Conservation (phyloP, 169 alveolate genomes). For the Plasmodium gonderi region DNA sequence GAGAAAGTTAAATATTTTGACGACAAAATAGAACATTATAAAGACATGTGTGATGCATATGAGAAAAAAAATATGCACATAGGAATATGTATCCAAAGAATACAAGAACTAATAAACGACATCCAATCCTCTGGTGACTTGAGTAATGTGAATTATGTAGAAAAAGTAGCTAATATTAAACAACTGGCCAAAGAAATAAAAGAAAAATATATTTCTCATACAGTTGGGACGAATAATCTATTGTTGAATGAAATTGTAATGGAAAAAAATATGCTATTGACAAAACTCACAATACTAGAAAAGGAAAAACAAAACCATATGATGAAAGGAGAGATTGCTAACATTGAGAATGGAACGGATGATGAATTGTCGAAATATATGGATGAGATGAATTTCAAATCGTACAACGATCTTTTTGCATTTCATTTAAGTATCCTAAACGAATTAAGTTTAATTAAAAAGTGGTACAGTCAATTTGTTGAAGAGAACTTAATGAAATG, state of each 20-base stretch:
- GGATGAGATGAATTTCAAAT: conserved; percentile 34
- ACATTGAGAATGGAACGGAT: not conserved
- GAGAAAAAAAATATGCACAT: not conserved
- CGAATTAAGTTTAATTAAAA: conserved; percentile 12
- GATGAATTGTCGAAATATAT: conserved; percentile 22
- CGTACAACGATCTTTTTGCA: conserved; percentile 10
- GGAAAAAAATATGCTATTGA: conserved; percentile 24
- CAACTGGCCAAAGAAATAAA: conserved; percentile 16
- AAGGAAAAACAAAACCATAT: conserved; percentile 9
- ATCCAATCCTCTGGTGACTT: not conserved
- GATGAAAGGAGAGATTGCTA: too few relatives aligned
- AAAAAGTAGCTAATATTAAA: conserved; percentile 8
- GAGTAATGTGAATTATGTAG: not conserved
- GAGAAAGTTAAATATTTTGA: conserved; percentile 23
- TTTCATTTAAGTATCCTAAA: conserved; percentile 12
- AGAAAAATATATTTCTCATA: not conserved
- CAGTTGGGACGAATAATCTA: not conserved
- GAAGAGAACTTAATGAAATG: conserved; percentile 11
- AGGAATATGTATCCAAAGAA: not conserved
- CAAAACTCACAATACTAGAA: not conserved
- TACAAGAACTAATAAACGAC: conserved; percentile 2
- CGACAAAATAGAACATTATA: conserved; percentile 22
- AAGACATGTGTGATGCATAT: conserved; percentile 11
- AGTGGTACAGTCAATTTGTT: not conserved
- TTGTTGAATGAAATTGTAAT: conserved; percentile 16